Percentiles rank a stretch among this genome's conserved stretches.
Evolutionary conservation across 805 yeast genomes (phyloP).

Genomic region (Starmerella lactis-condensi): DNA sequence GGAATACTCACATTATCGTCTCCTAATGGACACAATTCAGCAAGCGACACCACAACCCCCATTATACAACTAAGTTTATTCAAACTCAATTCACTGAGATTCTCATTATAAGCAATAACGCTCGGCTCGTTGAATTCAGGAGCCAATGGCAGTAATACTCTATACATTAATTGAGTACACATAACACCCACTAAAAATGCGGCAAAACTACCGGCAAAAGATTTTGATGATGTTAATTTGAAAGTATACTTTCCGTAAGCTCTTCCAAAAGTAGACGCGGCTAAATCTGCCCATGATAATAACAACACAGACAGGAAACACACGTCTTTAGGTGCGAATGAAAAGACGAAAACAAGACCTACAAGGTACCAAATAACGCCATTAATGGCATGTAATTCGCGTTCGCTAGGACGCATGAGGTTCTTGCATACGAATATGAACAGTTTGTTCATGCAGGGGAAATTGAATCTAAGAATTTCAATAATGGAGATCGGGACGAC

Average conservation of each 20-base stretch:
- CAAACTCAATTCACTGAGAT: conserved; percentile 38
- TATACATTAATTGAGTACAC: conserved; percentile 53
- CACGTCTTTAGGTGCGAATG: conserved; percentile 61
- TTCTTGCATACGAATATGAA: conserved; percentile 58
- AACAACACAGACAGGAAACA: conserved; percentile 55
- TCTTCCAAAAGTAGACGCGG: conserved; percentile 88
- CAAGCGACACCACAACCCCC: conserved; percentile 68
- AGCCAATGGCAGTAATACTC: conserved; percentile 47
- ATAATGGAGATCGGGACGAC: conserved; percentile 39
- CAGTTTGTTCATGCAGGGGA: conserved; percentile 40
- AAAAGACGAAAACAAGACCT: conserved; percentile 58
- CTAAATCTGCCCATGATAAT: conserved; percentile 93
- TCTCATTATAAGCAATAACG: conserved; percentile 47
- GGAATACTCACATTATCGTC: conserved; percentile 96
- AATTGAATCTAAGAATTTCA: conserved; percentile 50
- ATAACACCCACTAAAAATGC: conserved; percentile 58
- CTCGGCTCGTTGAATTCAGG: conserved; percentile 36
- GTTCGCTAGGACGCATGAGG: conserved; percentile 70
- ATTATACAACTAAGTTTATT: conserved; percentile 37
- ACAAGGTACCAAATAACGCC: conserved; percentile 78
- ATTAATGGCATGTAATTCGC: conserved; percentile 36
- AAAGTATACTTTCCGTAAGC: conserved; percentile 71
- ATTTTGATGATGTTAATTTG: conserved; percentile 51
- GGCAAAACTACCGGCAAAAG: conserved; percentile 79
- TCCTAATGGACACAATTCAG: conserved; percentile 68